phyloP scores from a whole-genome alignment of 73 alveolate genomes.

The Breviolum minutum region DNA sequence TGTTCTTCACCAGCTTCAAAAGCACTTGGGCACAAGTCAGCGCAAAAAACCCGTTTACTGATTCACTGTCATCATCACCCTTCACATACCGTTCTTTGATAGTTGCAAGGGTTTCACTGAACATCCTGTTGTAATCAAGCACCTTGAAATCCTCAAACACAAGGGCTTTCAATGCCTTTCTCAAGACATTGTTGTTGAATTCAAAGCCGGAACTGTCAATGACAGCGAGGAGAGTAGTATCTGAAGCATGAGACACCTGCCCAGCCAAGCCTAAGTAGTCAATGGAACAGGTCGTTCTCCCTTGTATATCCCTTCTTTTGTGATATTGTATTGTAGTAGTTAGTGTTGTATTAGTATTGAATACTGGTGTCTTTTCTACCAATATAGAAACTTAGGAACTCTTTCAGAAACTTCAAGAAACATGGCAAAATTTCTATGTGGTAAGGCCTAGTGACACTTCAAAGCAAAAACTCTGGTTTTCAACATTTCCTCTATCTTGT shows the following conservation, averaged over 20 bases:
- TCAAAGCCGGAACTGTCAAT: neutral
- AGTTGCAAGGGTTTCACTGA: neutral
- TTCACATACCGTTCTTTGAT: neutral
- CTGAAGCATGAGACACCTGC: neutral
- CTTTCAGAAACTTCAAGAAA: neutral
- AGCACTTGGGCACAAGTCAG: neutral
- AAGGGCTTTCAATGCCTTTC: neutral
- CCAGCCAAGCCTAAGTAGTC: neutral
- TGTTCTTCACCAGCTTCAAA: conserved; percentile 5
- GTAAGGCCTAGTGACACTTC: neutral
- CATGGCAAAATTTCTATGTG: too few relatives aligned
- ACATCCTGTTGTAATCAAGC: neutral
- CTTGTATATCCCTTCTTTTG: neutral
- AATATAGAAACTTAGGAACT: neutral
- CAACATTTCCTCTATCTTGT: neutral
- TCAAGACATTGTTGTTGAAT: neutral
- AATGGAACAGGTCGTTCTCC: neutral
- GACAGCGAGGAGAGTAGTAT: neutral
- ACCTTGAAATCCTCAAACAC: neutral
- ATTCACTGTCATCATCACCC: neutral
- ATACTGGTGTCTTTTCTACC: neutral
- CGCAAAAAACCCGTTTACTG: neutral
- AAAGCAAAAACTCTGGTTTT: neutral
- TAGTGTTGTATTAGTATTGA: neutral
- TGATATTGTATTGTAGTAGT: neutral